Conservation (phyloP, 768 basidiomycete genomes). For the Lentinula lateritia region DNA sequence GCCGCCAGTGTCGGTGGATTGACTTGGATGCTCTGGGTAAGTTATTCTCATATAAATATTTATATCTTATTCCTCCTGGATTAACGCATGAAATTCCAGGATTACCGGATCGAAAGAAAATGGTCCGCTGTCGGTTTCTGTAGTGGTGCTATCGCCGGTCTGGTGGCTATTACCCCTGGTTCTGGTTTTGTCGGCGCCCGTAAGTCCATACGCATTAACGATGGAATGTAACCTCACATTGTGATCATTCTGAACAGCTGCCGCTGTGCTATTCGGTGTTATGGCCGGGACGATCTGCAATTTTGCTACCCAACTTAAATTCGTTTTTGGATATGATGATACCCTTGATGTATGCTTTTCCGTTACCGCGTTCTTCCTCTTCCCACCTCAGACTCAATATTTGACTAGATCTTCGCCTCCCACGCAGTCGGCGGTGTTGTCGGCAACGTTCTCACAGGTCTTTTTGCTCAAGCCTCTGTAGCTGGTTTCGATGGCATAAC, state of each 20-base stretch:
- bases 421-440: conserved; percentile 75
- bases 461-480: conserved; percentile 81
- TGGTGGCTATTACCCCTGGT: conserved; percentile 85
- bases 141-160: conserved; percentile 87
- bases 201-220: conserved; percentile 26
- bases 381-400: not conserved
- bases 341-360: conserved; percentile 61
- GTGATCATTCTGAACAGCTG: conserved; percentile 37
- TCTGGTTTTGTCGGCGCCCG: conserved; percentile 79
- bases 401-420: conserved; percentile 76
- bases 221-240: not conserved
- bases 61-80: not conserved
- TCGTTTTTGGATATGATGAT: conserved; percentile 70
- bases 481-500: conserved; percentile 76
- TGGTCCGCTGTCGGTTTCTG: conserved; percentile 95
- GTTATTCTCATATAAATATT: conserved; percentile 8
- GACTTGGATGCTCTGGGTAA: conserved; percentile 88
- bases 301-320: conserved; percentile 95
- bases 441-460: conserved; percentile 79
- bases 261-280: conserved; percentile 82
- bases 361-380: not conserved
- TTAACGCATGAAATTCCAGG: conserved; percentile 30
- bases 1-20: conserved; percentile 85
- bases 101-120: conserved; percentile 89
- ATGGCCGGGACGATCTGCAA: conserved; percentile 84